These are phyloP conservation scores for Phytophthora pluvialis DNA, from an alignment of 352 stramenopile species.

Conservation along the genomic window DNA sequence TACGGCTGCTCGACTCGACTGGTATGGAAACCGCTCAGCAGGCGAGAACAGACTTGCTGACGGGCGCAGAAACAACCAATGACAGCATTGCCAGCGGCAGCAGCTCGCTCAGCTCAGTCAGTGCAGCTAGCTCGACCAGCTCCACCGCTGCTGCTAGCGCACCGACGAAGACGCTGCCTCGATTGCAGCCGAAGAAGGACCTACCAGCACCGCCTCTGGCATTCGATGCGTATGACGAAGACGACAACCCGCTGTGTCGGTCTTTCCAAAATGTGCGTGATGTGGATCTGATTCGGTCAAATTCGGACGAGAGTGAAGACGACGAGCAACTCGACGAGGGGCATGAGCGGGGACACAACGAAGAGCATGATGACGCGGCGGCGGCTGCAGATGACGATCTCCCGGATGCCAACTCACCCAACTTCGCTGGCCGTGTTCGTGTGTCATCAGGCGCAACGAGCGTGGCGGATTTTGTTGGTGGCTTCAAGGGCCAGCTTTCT, in stretches of 20 bases:
- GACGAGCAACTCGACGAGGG: constrained; percentile 31
- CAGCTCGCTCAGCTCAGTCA: constrained; percentile 8
- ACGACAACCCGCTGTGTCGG: constrained; percentile 48
- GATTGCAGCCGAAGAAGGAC: constrained; percentile 37
- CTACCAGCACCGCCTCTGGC: constrained; percentile 7
- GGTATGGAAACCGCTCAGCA: constrained; percentile 25
- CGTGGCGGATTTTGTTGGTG: constrained; percentile 71
- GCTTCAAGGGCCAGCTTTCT: constrained; percentile 64
- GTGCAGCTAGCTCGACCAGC: constrained; percentile 13
- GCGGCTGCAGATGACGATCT: constrained; percentile 22
- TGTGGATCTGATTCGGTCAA: constrained; percentile 46
- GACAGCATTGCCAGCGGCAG: constrained; percentile 20
- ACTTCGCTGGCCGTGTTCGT: constrained; percentile 42
- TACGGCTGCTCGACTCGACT: constrained; percentile 28
- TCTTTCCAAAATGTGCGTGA: constrained; percentile 65
- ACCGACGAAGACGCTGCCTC: constrained; percentile 30
- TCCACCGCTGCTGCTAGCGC: constrained; percentile 1
- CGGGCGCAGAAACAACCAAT: background rate
- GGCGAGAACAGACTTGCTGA: constrained; percentile 18
- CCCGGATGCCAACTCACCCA: constrained; percentile 27
- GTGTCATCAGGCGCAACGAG: constrained; percentile 52
- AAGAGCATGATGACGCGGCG: constrained; percentile 25
- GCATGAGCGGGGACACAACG: constrained; percentile 24
- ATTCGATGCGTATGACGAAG: constrained; percentile 56
- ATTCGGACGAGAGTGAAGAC: constrained; percentile 25